phyloP scores from a whole-genome alignment of 2,329 filamentous ascomycete species.

The Alternaria incomplexa region DNA sequence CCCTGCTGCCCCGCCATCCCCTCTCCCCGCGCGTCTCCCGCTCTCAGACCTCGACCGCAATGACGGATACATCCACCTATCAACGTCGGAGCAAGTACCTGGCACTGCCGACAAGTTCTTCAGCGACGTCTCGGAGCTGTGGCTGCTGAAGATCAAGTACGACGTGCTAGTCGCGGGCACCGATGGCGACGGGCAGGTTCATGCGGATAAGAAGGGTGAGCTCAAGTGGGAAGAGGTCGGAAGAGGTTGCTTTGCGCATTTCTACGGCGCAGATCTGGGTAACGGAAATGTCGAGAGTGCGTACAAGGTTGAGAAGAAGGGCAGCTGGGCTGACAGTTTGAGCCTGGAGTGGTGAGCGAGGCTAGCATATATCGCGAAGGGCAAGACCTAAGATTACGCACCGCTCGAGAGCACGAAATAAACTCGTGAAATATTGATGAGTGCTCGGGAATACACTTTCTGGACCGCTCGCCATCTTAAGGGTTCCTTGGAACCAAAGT shows the following conservation, averaged over 20 bases:
- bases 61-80: slow-evolving; percentile 69
- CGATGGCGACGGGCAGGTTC: slow-evolving; percentile 33
- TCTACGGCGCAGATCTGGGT: slow-evolving; percentile 64
- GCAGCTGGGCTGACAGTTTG: slow-evolving; percentile 56
- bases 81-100: slow-evolving; percentile 59
- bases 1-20: slow-evolving; percentile 58
- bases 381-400: not conserved
- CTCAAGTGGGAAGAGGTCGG: slow-evolving; percentile 62
- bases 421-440: not conserved
- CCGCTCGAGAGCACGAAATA: not conserved
- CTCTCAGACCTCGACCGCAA: slow-evolving; percentile 65
- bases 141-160: slow-evolving; percentile 62
- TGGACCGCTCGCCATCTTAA: not conserved
- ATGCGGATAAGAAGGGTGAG: slow-evolving; percentile 30
- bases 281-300: slow-evolving; percentile 57
- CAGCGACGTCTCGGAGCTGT: slow-evolving; percentile 48
- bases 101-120: slow-evolving; percentile 46
- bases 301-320: slow-evolving; percentile 55
- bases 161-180: slow-evolving; percentile 46
- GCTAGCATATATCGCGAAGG: not conserved
- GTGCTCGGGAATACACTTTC: not conserved
- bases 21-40: slow-evolving; percentile 62
- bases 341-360: slow-evolving; percentile 40
- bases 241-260: slow-evolving; percentile 61
- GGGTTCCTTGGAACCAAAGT: too few relatives aligned